Evolutionary conservation across 768 basidiomycete genomes (phyloP).

Genomic region (Roridomyces roridus): DNA sequence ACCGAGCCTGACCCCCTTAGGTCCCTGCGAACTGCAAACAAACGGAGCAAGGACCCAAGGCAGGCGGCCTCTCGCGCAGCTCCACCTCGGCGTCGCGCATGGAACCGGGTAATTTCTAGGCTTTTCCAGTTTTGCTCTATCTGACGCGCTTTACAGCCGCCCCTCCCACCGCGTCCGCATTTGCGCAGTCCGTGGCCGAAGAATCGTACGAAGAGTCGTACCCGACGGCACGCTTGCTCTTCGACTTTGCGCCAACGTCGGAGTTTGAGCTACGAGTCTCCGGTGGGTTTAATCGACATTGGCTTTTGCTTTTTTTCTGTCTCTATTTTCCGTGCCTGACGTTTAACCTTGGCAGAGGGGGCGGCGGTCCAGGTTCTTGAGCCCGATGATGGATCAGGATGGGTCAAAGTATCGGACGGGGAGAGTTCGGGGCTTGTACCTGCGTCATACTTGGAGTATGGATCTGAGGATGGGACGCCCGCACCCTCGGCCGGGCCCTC

Average conservation of each 20-base stretch:
- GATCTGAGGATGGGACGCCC: constrained; percentile 33
- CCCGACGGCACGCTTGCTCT: constrained; percentile 67
- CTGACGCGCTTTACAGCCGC: background rate
- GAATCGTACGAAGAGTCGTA: constrained; percentile 49
- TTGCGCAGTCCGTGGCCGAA: constrained; percentile 48
- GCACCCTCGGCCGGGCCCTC: constrained; percentile 21
- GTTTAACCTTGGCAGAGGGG: constrained; percentile 55
- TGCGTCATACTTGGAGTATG: constrained; percentile 68
- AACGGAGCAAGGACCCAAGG: constrained; percentile 34
- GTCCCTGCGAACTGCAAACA: constrained; percentile 75
- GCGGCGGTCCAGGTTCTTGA: constrained; percentile 69
- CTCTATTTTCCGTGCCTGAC: constrained; percentile 4
- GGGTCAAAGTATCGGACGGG: constrained; percentile 75
- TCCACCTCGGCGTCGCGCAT: constrained; percentile 30
- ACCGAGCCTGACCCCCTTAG: constrained; percentile 38
- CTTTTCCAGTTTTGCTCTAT: background rate
- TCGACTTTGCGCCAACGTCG: constrained; percentile 77
- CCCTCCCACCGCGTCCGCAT: constrained; percentile 62
- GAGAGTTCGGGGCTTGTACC: constrained; percentile 75
- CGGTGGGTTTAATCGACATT: constrained; percentile 49
- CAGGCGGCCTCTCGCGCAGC: constrained; percentile 31
- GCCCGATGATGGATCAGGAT: constrained; percentile 85
- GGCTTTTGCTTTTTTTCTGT: too few relatives aligned
- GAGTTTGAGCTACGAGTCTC: constrained; percentile 76
- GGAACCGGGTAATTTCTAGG: constrained; percentile 7